phyloP scores from a whole-genome alignment of 768 basidiomycete species.

The Jaapia argillacea region DNA sequence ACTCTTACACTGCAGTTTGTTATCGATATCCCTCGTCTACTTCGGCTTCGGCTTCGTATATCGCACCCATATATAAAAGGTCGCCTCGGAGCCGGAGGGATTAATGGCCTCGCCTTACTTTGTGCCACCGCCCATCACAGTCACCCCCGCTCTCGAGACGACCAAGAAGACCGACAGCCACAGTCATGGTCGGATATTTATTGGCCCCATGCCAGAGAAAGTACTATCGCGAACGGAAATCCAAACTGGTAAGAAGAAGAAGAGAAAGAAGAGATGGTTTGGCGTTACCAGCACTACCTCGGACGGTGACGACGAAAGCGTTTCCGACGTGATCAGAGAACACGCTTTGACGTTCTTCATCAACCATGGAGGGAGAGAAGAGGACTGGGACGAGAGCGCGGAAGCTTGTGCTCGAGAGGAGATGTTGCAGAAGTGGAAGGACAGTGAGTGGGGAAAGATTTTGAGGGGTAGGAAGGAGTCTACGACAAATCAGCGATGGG shows the following conservation, averaged over 20 bases:
- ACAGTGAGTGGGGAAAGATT: constrained; percentile 53
- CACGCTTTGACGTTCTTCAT: constrained; percentile 60
- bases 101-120: constrained; percentile 2
- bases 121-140: constrained; percentile 6
- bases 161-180: constrained; percentile 15
- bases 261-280: constrained; percentile 14
- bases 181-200: constrained; percentile 46
- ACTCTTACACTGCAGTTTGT: too few relatives aligned
- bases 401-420: constrained; percentile 43
- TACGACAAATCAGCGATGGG: constrained; percentile 35
- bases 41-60: too few relatives aligned
- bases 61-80: too few relatives aligned
- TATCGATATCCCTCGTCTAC: too few relatives aligned
- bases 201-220: constrained; percentile 70
- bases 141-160: constrained; percentile 2
- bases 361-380: constrained; percentile 47
- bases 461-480: constrained; percentile 21
- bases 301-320: constrained; percentile 26
- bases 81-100: too few relatives aligned
- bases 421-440: constrained; percentile 50
- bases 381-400: constrained; percentile 56
- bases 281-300: constrained; percentile 3
- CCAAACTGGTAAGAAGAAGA: constrained; percentile 16
- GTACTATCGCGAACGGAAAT: constrained; percentile 31
- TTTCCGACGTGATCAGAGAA: constrained; percentile 40